Evolutionary conservation across 768 basidiomycete genomes (phyloP).

Genomic region (Pholiota molesta): DNA sequence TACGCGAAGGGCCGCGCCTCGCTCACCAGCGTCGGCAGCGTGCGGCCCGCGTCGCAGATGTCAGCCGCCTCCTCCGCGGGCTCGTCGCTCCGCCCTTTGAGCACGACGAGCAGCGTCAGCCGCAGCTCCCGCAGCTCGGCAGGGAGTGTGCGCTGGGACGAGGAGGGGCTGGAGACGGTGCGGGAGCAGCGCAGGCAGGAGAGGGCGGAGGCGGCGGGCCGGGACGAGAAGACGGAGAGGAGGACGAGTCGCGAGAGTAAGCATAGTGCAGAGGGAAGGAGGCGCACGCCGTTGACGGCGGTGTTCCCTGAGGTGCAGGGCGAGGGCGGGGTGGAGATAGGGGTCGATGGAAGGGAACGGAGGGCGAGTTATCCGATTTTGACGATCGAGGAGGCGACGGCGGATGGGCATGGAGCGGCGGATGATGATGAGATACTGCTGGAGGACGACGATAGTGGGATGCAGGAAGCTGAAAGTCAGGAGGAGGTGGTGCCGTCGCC

Average conservation of each 20-base stretch:
- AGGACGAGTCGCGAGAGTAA: conserved; percentile 44
- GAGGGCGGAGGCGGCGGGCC: conserved; percentile 33
- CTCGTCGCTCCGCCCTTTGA: conserved; percentile 38
- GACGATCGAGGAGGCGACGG: conserved; percentile 54
- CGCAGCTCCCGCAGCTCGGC: not conserved
- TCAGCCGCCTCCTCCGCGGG: conserved; percentile 26
- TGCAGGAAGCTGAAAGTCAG: conserved; percentile 16
- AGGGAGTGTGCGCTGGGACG: conserved; percentile 29
- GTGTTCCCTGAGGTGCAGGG: conserved; percentile 55
- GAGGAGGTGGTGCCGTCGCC: conserved; percentile 20
- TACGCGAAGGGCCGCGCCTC: not conserved
- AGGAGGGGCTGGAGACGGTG: conserved; percentile 44
- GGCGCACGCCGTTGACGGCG: conserved; percentile 55
- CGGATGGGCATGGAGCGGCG: conserved; percentile 46
- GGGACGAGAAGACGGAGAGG: conserved; percentile 30
- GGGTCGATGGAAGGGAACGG: conserved; percentile 13
- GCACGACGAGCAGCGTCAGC: conserved; percentile 8
- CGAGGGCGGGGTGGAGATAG: conserved; percentile 11
- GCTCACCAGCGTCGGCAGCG: conserved; percentile 17
- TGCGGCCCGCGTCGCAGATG: conserved; percentile 20
- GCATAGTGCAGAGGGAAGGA: conserved; percentile 51
- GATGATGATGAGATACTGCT: conserved; percentile 18
- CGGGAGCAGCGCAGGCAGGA: conserved; percentile 48
- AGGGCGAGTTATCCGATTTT: conserved; percentile 34
- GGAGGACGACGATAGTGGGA: conserved; percentile 1